A percentile compares a stretch with the other conserved stretches of the same genome.
Evolutionary conservation across 169 alveolate species (phyloP).

Genomic region (Cryptosporidium parvum): DNA sequence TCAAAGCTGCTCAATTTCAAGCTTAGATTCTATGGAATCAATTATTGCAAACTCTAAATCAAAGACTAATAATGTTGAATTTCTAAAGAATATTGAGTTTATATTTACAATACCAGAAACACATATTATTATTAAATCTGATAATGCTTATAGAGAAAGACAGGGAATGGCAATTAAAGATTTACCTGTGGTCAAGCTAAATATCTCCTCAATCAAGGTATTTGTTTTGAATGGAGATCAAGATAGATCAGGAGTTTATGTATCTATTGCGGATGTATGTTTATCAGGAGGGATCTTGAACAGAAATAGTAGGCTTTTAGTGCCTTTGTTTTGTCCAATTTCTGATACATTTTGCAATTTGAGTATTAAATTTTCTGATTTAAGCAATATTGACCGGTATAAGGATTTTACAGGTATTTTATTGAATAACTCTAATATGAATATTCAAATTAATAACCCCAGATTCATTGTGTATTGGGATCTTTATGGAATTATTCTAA

Average conservation of each 20-base stretch:
- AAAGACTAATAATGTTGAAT: background rate
- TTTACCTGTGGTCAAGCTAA: slow-evolving; percentile 14
- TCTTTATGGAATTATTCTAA: slow-evolving; percentile 50
- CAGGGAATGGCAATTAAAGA: slow-evolving; percentile 51
- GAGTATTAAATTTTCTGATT: slow-evolving; percentile 23
- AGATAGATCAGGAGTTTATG: slow-evolving; percentile 8
- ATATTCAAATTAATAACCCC: slow-evolving; percentile 39
- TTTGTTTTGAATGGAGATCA: background rate
- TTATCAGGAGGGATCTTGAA: slow-evolving; percentile 62
- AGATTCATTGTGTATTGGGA: slow-evolving; percentile 67
- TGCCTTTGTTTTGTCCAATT: slow-evolving; percentile 58
- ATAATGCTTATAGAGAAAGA: slow-evolving; percentile 23
- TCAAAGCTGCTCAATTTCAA: background rate
- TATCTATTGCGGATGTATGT: slow-evolving; percentile 42
- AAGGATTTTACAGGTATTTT: slow-evolving; percentile 50
- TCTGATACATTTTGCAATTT: slow-evolving; percentile 42
- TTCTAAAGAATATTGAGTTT: slow-evolving; percentile 38
- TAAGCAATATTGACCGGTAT: slow-evolving; percentile 21
- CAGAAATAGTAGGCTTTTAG: slow-evolving; percentile 9
- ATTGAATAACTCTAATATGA: slow-evolving; percentile 10
- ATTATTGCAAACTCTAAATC: background rate
- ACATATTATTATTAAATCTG: slow-evolving; percentile 3
- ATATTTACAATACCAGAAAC: slow-evolving; percentile 27
- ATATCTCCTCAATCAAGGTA: background rate
- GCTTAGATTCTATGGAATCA: slow-evolving; percentile 1